Conservation (phyloP, 306 rosid genomes). For the Rosa multiflora region DNA sequence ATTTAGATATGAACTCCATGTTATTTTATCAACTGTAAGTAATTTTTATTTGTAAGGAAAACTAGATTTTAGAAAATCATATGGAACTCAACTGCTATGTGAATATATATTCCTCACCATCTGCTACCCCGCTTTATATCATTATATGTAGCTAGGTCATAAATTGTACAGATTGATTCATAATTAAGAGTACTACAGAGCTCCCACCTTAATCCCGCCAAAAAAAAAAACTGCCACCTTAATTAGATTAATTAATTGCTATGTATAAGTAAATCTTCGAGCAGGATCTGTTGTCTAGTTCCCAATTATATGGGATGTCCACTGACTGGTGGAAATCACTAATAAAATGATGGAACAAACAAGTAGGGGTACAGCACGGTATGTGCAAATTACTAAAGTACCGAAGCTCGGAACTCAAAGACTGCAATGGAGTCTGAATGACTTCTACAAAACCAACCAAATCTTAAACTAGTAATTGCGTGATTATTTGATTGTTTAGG, state of each 20-base stretch:
- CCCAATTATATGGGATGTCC: constrained; percentile 26
- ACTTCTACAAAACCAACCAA: constrained; percentile 37
- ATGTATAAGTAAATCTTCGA: not conserved
- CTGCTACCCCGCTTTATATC: no score
- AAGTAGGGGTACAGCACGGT: constrained; percentile 9
- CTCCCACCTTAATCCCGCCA: not conserved
- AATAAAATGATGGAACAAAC: not conserved
- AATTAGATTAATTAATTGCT: not conserved
- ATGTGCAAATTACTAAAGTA: constrained; percentile 2
- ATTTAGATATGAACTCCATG: no score
- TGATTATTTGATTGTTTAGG: constrained; percentile 17
- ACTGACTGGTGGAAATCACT: not conserved
- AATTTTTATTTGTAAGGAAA: no score
- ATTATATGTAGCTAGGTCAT: no score
- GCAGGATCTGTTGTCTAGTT: not conserved
- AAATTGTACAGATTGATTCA: not conserved
- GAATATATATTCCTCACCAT: no score
- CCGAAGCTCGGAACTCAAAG: constrained; percentile 28
- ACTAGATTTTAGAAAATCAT: no score
- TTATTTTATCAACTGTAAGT: no score
- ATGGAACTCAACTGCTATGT: no score
- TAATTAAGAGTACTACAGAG: not conserved
- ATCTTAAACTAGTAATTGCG: constrained; percentile 17
- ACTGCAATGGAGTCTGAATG: constrained; percentile 28
- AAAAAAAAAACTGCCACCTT: not conserved